These are phyloP conservation scores for Sugiyamaella neomexicana DNA, from an alignment of 1,139 yeast genomes.

Conservation along the genomic window DNA sequence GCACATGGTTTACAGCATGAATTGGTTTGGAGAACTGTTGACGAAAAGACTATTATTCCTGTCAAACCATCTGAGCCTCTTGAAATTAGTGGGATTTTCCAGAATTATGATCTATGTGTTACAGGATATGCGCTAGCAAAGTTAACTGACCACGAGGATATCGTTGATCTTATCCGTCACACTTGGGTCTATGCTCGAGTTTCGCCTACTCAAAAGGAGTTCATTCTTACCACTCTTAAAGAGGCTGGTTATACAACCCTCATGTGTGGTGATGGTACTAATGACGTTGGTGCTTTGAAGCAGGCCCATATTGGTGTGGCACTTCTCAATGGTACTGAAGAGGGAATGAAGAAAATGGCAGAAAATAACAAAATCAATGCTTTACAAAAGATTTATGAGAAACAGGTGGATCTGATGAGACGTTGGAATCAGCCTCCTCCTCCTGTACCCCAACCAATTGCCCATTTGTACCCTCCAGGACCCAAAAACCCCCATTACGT, in stretches of 20 bases:
- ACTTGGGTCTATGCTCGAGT: slow-evolving; percentile 99
- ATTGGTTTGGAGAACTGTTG: slow-evolving; percentile 82
- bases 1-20: slow-evolving; percentile 45
- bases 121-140: slow-evolving; percentile 87
- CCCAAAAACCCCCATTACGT: slow-evolving; percentile 85
- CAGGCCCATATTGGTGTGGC: slow-evolving; percentile 99
- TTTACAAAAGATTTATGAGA: slow-evolving; percentile 69
- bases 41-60: slow-evolving; percentile 72
- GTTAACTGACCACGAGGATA: slow-evolving; percentile 54
- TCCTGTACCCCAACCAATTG: slow-evolving; percentile 82
- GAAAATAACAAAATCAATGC: slow-evolving; percentile 74
- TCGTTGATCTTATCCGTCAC: slow-evolving; percentile 72
- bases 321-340: slow-evolving; percentile 93
- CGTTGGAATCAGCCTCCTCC: slow-evolving; percentile 74
- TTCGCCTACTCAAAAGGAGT: slow-evolving; percentile 94
- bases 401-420: slow-evolving; percentile 74
- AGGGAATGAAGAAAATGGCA: slow-evolving; percentile 84
- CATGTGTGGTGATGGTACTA: slow-evolving; percentile 99
- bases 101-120: slow-evolving; percentile 79
- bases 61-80: slow-evolving; percentile 61
- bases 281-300: slow-evolving; percentile 98
- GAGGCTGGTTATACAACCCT: slow-evolving; percentile 88
- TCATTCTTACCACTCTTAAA: slow-evolving; percentile 77
- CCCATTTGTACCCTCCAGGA: slow-evolving; percentile 96
- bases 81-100: slow-evolving; percentile 54